Evolutionary conservation across 805 yeast genomes (phyloP), one percentile per base, ranked within the genome.

Genomic region (Lachancea lanzarotensis): DNA sequence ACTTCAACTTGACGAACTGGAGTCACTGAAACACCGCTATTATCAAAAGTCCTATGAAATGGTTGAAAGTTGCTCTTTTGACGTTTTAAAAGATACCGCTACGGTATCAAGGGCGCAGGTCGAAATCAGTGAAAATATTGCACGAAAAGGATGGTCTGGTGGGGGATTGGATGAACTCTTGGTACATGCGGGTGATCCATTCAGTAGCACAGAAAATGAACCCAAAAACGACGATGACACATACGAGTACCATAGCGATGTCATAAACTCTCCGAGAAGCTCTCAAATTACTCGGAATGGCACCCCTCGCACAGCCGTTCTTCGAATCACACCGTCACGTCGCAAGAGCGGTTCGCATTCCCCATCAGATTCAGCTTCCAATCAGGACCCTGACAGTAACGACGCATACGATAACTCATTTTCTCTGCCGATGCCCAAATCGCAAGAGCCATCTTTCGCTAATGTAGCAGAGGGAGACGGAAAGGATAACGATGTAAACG

Each of bases 61-160:
- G 50, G 79, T 84, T 7, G 82, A 83, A 52, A 73, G 75, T 30
- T 74, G 84, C n/a, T 79, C 83, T 33, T 67, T 69, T 20, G 66
- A 70, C 20, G 67, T 85, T 3, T 69, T 84, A 38, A 62, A 66
- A 16, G 70, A 73, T 42, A 72, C 86, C 1, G 82, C 87, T 1
- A 72, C 83, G 1, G 69, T 84, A 4, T 81, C 86, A 1, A 68
- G 87, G 40, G 90, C 93, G 2, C 91, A 88, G 59, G 78, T 88
- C 15, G 93, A 86, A 54, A 78, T 87, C 16, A 79, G 78, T 53
- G 95, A 85, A 55, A 82, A 84, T 22, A 78, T 88, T 18, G 95
- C 95, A 0, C 72, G 79, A 45, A 88, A 88, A 57, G 93, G 95
- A 3, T 82, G 89, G 86, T 74, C 83, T 3, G 95, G 95, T 12